Base-by-base conservation (phyloP, 2,329 filamentous ascomycete genomes). In the Mariannaea elegans region DNA sequence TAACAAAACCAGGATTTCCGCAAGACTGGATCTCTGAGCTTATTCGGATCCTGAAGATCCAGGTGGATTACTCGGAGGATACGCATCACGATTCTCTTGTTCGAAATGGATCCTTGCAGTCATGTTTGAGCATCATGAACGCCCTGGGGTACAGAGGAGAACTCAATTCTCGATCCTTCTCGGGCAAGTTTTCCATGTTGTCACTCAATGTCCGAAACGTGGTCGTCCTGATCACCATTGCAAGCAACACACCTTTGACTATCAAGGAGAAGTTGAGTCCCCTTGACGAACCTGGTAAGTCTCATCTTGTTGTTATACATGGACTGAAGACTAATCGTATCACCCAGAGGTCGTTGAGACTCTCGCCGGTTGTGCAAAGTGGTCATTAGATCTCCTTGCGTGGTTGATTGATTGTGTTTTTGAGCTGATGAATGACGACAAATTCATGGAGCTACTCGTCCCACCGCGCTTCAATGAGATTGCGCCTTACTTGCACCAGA, bases 51-150 rank as follows among this genome's bases (percentile, higher is more conserved):
- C 79, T 94, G 50, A 90, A 89, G 63, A 82, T 92, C 27, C 87
- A 89, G 48, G 86, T 94, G 46, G 94, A 98, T 76, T 96, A 94
- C 71, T 90, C 92, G 0, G 85, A 91, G 47, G 92, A 97, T 61
- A 80, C 86, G 2, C 84, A 87, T 42, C 86, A 90, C 66, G 89
- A 94, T 72, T 83, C 88, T 59, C 80, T 97, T 31, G 85, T 95
- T 64, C 83, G 89, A 60, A 94, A 95, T 69, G 81, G 83, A 3
- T 82, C 88, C 32, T 84, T 97, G 44, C 90, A 93, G 61, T 84
- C 91, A 56, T 92, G 88, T 56, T 81, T 97, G 12, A 91, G 92
- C 69, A 86, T 95, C 24, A 88, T 96, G 71, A 89, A 91, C 57
- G 88, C 92, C 51, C 79, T 97, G 9, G 92, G 91, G 3, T 94